Conservation (phyloP, 148 eudicot genomes). For the Linanthus parryae region DNA sequence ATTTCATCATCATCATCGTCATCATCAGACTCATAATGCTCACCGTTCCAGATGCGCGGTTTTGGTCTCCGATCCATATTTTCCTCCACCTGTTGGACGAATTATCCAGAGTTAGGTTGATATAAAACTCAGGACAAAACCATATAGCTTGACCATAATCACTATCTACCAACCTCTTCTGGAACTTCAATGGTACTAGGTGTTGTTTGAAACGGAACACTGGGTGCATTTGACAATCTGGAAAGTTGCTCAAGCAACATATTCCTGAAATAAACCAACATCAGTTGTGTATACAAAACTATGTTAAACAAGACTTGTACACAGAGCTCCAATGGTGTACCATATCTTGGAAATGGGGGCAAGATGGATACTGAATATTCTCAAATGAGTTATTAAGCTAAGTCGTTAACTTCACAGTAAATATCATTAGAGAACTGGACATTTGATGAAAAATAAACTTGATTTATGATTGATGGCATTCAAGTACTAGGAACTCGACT, state of each 20-base stretch:
- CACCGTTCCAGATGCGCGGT: slow-evolving; percentile 74
- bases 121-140: not conserved
- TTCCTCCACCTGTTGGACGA: slow-evolving; percentile 31
- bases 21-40: slow-evolving; percentile 61
- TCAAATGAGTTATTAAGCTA: too few relatives aligned
- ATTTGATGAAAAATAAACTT: too few relatives aligned
- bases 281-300: too few relatives aligned
- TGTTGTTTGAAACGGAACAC: slow-evolving; percentile 64
- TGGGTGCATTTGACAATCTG: slow-evolving; percentile 61
- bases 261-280: slow-evolving; percentile 52
- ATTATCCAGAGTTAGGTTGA: not conserved
- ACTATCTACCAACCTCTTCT: slow-evolving; percentile 48
- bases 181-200: slow-evolving; percentile 55
- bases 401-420: too few relatives aligned
- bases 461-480: too few relatives aligned
- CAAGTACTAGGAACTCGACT: too few relatives aligned
- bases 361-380: too few relatives aligned
- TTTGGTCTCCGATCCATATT: slow-evolving; percentile 50
- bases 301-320: slow-evolving; percentile 5
- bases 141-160: not conserved
- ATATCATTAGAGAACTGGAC: too few relatives aligned
- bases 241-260: slow-evolving; percentile 77
- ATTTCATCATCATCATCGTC: slow-evolving; percentile 36
- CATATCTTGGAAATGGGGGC: too few relatives aligned
- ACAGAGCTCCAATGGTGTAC: too few relatives aligned